A percentile compares a stretch with the other conserved stretches of the same genome.
Evolutionary conservation across 768 basidiomycete genomes (phyloP).

Genomic region (Suillus paluster): DNA sequence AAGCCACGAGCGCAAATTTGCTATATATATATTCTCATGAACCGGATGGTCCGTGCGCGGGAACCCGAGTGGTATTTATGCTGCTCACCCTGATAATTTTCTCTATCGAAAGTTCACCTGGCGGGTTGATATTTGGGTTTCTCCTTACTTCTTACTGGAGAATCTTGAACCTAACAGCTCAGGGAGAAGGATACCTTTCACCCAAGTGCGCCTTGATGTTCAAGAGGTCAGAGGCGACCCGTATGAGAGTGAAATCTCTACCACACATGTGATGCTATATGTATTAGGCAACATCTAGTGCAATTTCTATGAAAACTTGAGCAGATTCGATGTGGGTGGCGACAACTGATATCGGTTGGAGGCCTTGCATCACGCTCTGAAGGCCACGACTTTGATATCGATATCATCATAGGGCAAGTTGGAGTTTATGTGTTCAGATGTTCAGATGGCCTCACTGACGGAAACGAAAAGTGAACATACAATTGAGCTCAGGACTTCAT

Average conservation of each 20-base stretch:
- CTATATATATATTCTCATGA: constrained; percentile 32
- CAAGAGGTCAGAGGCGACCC: constrained; percentile 60
- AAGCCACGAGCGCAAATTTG: constrained; percentile 14
- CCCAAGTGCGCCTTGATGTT: constrained; percentile 68
- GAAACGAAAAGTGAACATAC: no score
- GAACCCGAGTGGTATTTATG: constrained; percentile 22
- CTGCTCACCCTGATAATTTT: not conserved
- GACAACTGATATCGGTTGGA: no score
- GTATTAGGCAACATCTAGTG: not conserved
- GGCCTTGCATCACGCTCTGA: no score
- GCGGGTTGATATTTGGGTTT: constrained; percentile 74
- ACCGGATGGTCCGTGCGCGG: constrained; percentile 58
- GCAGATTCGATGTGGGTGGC: no score
- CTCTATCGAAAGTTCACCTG: constrained; percentile 74
- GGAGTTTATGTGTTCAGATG: no score
- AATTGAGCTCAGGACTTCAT: no score
- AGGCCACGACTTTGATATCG: not conserved
- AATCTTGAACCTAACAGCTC: constrained; percentile 58
- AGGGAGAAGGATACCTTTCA: constrained; percentile 65
- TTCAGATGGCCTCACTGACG: no score
- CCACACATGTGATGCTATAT: not conserved
- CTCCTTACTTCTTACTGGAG: constrained; percentile 39
- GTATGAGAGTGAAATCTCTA: constrained; percentile 56
- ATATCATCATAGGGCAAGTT: no score
- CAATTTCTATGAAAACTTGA: no score